Percentiles rank a stretch among this genome's conserved stretches.
Conservation (phyloP, 2,329 filamentous ascomycete species). For the Fusarium liriodendri region DNA sequence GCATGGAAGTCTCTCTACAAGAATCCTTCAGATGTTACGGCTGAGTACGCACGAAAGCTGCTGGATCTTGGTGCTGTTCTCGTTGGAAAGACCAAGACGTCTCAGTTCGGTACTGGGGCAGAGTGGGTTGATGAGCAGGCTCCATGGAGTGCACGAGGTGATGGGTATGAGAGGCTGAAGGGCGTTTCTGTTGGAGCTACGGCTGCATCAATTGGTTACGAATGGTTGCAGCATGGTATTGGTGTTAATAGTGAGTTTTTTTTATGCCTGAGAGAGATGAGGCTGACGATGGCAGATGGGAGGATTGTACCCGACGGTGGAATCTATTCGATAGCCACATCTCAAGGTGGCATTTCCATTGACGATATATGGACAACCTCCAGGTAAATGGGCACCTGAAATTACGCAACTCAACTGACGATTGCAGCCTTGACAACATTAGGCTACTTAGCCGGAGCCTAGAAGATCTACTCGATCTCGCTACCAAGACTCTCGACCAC, state of each 20-base stretch:
- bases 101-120: conserved; percentile 56
- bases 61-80: conserved; percentile 69
- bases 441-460: conserved; percentile 43
- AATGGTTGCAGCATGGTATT: conserved; percentile 54
- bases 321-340: conserved; percentile 45
- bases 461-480: conserved; percentile 37
- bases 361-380: conserved; percentile 29
- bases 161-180: conserved; percentile 55
- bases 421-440: conserved; percentile 32
- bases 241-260: conserved; percentile 50
- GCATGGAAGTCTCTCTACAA: conserved; percentile 67
- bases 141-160: conserved; percentile 60
- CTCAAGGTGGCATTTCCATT: conserved; percentile 21
- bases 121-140: conserved; percentile 57
- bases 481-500: not conserved
- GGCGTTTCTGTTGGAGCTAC: conserved; percentile 54
- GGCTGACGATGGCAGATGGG: conserved; percentile 39
- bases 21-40: conserved; percentile 55
- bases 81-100: conserved; percentile 64
- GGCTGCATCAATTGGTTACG: conserved; percentile 52
- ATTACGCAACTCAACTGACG: not conserved
- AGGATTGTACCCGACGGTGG: conserved; percentile 42
- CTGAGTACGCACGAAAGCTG: conserved; percentile 63
- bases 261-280: not conserved
- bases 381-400: conserved; percentile 23